Evolutionary conservation across 2,329 filamentous ascomycete genomes (phyloP), one percentile per base, ranked within the genome.

Genomic region (Beauveria australis): DNA sequence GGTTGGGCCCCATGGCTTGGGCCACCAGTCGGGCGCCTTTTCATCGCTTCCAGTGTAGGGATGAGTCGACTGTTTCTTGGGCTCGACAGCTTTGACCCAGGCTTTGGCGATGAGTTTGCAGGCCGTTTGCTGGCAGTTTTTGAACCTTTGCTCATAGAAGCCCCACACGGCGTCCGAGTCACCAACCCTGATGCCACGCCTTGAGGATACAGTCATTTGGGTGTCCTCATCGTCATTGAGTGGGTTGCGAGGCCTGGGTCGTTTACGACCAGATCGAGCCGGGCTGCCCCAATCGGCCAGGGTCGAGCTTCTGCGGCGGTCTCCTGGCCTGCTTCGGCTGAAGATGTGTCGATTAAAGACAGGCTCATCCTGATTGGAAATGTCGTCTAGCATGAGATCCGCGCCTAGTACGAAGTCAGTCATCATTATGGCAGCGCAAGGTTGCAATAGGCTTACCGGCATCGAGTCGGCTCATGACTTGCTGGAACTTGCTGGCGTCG

Each of bases 21-120:
- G 86, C 86, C 86, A 89, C 86, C 86, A 89, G 56, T 81, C 81
- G 0, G 86, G 84, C 1, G 81, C 81, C 65, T 83, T 85, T 37
- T 80, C 80, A 51, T 86, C 81, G 37, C 80, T 82, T n/a, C 79
- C 78, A 1, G 85, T 88, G 67, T 92, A 92, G 0, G 89, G 88
- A 66, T 89, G 85, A 19, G 83, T 87, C 0, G 86, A 87, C 71
- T 91, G 88, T 71, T 92, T 92, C 73, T 89, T 90, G 0, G 89
- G 89, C 66, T 89, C 87, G 2, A 91, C 83, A 1, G 84, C 79
- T 68, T 90, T 90, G 62, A 92, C 85, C 83, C 88, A 91, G 12
- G 83, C 86, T 70, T 91, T 92, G 40, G 85, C 85, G 57, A 91
- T 85, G 28, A 86, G 75, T 71, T 91, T 91, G 73, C 86, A 88